A percentile compares a stretch with the other conserved stretches of the same genome.
Evolutionary conservation across 1,284 basidiomycete genomes (phyloP).

Genomic region (Ganoderma boninense): DNA sequence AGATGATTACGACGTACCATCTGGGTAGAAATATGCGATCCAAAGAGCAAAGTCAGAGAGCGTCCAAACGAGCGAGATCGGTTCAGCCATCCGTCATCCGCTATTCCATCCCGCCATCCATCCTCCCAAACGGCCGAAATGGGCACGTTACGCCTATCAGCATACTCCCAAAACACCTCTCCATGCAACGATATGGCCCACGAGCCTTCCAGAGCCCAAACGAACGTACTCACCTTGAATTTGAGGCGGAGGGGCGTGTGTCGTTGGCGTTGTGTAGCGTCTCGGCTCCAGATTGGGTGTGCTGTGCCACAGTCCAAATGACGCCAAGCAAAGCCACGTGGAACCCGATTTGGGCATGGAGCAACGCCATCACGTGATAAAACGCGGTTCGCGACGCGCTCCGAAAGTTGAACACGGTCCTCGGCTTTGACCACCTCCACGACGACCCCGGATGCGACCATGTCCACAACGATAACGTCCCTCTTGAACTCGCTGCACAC

Average conservation of each 20-base stretch:
- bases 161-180: constrained; percentile 10
- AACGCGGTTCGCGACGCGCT: constrained; percentile 29
- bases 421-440: constrained; percentile 28
- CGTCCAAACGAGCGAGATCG: not conserved
- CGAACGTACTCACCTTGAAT: constrained; percentile 33
- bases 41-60: constrained; percentile 11
- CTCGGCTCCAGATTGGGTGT: constrained; percentile 20
- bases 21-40: constrained; percentile 40
- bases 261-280: constrained; percentile 27
- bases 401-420: constrained; percentile 25
- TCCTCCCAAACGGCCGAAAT: constrained; percentile 5
- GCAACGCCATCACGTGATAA: constrained; percentile 31
- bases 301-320: constrained; percentile 30
- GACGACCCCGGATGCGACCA: constrained; percentile 29
- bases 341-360: not conserved
- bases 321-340: constrained; percentile 24
- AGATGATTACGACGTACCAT: constrained; percentile 54
- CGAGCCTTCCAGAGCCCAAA: constrained; percentile 9
- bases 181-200: constrained; percentile 9
- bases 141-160: constrained; percentile 13
- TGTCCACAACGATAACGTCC: constrained; percentile 54
- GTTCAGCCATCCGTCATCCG: constrained; percentile 22
- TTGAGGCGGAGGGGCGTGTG: constrained; percentile 29
- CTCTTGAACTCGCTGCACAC: constrained; percentile 80
- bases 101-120: constrained; percentile 24